phyloP scores from a whole-genome alignment of 345 rosid genomes.

The Lenwebbia sp. region DNA sequence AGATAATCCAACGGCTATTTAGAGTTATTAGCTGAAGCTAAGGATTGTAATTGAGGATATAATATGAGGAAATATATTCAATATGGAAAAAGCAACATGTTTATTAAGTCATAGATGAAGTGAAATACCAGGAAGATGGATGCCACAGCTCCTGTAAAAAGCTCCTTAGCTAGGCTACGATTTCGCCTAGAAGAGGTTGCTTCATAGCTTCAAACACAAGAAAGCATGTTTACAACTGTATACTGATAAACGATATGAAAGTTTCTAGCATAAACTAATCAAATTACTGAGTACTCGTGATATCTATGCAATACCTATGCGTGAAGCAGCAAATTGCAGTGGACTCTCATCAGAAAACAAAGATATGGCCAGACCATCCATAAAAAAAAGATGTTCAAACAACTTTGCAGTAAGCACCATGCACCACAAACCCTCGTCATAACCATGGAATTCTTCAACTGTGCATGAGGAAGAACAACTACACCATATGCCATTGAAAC shows the following conservation, averaged over 20 bases:
- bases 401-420: background rate
- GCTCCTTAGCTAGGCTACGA: constrained; percentile 67
- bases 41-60: background rate
- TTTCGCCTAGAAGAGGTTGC: constrained; percentile 72
- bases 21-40: background rate
- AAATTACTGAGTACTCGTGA: background rate
- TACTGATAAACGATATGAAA: background rate
- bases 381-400: background rate
- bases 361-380: background rate
- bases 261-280: background rate
- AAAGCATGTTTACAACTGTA: background rate
- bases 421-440: background rate
- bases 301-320: background rate
- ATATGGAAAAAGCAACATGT: background rate
- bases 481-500: background rate
- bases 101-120: background rate
- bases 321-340: background rate
- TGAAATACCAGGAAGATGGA: constrained; percentile 68
- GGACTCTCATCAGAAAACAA: background rate
- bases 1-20: background rate
- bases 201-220: constrained; percentile 52
- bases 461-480: background rate
- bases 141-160: constrained; percentile 56
- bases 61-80: background rate
- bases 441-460: background rate